Evolutionary conservation across 495 filamentous ascomycete genomes (phyloP), one percentile per base, ranked within the genome.

Genomic region (Darksidea phi): DNA sequence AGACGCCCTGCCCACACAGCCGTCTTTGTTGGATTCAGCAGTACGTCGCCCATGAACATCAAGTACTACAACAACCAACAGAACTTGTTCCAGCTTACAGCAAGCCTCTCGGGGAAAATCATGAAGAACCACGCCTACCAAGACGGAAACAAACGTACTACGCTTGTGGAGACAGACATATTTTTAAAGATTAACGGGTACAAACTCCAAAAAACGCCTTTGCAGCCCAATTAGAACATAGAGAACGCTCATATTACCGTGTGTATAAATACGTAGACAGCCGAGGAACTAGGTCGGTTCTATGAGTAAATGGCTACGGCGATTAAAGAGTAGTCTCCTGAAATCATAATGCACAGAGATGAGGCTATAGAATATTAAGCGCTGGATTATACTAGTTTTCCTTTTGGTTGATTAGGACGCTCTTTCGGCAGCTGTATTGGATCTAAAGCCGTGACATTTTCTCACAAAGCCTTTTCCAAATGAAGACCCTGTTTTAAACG

Each of bases 111-210:
- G 12, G 54, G 72, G 46, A 72, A 69, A 48, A 63, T 75, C 48
- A 74, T 74, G 26, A 69, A 70, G 32, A 74, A 75, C 59, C 72
- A 75, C 48, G 61, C 71, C 24, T 74, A 67, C 52, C 55, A 65
- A 24, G 69, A 74, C 55, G 72, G 73, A 32, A 75, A 76, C 57
- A n/a, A n/a, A n/a, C n/a, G n/a, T n/a, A n/a, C n/a, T n/a, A 70
- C 70, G 20, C 53, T 74, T 51, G 15, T 73, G 32, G 72, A 73
- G 10, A 73, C 70, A 15, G 64, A 73, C 26, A 66, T 75, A 60
- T 75, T 76, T 48, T 63, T 76, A 13, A 67, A 64, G 32, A 67
- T 74, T 48, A 76, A 76, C 50, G 73, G 71, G 21, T 73, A 68
- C n/a, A n/a, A n/a, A n/a, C n/a, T n/a, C n/a, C n/a, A n/a, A n/a